Conservation (phyloP, 768 basidiomycete species). For the Lactifluus echinatus region DNA sequence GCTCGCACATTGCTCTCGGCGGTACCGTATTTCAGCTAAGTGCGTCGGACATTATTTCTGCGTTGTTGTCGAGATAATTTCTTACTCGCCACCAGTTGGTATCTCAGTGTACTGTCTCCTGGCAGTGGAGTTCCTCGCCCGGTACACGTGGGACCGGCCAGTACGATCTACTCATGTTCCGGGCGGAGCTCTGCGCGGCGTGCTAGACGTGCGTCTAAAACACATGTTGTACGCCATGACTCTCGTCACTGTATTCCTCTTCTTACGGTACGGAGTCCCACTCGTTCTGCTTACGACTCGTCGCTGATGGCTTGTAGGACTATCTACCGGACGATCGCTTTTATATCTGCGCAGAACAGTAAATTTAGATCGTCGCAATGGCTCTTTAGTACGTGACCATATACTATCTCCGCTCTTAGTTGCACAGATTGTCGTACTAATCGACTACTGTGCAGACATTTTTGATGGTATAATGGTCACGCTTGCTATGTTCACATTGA, state of each 20-base stretch:
- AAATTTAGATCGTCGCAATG: slow-evolving; percentile 6
- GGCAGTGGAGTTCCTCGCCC: slow-evolving; percentile 12
- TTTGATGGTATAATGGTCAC: slow-evolving; percentile 14
- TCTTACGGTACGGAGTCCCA: slow-evolving; percentile 7
- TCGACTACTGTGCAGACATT: not conserved
- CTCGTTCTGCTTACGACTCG: not conserved
- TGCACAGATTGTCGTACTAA: not conserved
- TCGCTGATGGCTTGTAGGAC: slow-evolving; percentile 5
- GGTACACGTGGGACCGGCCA: slow-evolving; percentile 7
- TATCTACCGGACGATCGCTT: slow-evolving; percentile 10
- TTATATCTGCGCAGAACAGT: slow-evolving; percentile 8
- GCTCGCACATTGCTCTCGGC: slow-evolving; percentile 10
- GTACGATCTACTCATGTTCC: not conserved
- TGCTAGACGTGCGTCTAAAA: not conserved
- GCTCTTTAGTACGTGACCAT: slow-evolving; percentile 8
- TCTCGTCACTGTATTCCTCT: slow-evolving; percentile 12
- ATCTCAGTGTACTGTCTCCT: slow-evolving; percentile 4
- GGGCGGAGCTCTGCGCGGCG: not conserved
- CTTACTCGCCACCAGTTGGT: not conserved
- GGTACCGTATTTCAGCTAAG: slow-evolving; percentile 17
- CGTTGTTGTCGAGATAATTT: not conserved
- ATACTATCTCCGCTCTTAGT: too few species aligned
- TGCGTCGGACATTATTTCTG: not conserved
- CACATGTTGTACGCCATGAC: slow-evolving; percentile 10
- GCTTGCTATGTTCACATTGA: slow-evolving; percentile 12